phyloP scores from a whole-genome alignment of 805 yeast genomes.

The Candida tibetensis region DNA sequence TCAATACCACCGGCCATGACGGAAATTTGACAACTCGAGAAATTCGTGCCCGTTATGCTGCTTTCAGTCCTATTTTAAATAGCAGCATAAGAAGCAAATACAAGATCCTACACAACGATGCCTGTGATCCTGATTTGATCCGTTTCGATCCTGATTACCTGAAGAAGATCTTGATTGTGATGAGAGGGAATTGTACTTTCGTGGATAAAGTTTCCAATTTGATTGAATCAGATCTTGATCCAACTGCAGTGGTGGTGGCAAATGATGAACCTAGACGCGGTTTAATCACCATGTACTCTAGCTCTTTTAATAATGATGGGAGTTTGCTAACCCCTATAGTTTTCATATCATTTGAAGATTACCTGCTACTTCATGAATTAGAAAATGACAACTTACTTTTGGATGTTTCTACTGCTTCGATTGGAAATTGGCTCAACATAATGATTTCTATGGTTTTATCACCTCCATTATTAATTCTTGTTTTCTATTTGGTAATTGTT shows the following conservation, averaged over 20 bases:
- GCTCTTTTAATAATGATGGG: conserved; percentile 39
- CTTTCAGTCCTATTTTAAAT: conserved; percentile 37
- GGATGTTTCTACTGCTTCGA: conserved; percentile 28
- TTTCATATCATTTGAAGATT: conserved; percentile 49
- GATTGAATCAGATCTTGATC: conserved; percentile 31
- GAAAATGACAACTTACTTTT: conserved; percentile 11
- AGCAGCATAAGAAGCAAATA: conserved; percentile 23
- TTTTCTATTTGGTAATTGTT: conserved; percentile 32
- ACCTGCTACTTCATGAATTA: conserved; percentile 12
- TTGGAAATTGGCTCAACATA: conserved; percentile 38
- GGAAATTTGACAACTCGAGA: conserved; percentile 16
- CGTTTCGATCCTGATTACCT: conserved; percentile 15
- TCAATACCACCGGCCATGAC: conserved; percentile 20
- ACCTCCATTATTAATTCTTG: conserved; percentile 39
- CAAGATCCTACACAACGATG: conserved; percentile 25
- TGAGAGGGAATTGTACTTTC: conserved; percentile 38
- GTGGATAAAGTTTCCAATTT: conserved; percentile 49
- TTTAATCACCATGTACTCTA: conserved; percentile 54
- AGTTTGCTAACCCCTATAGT: conserved; percentile 46
- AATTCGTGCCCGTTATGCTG: conserved; percentile 37
- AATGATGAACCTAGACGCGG: conserved; percentile 48
- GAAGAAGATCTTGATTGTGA: conserved; percentile 27
- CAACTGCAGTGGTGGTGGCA: conserved; percentile 54
- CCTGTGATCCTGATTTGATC: conserved; percentile 19
- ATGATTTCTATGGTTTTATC: conserved; percentile 41